phyloP scores from a whole-genome alignment of 202 grass and related monocot species.

The Dendrocalamus latiflorus region DNA sequence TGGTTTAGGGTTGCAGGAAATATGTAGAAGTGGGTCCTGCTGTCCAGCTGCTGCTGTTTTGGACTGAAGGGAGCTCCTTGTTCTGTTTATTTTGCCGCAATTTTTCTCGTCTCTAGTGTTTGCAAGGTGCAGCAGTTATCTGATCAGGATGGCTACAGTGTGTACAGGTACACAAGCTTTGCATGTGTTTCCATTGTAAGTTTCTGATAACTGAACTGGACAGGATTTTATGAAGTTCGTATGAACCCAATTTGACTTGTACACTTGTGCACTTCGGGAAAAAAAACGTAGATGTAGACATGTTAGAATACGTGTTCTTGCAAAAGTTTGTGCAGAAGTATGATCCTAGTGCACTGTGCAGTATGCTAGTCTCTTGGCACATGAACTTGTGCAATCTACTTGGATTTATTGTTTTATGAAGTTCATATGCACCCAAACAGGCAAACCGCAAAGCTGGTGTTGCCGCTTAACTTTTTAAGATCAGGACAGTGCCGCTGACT shows the following conservation, averaged over 20 bases:
- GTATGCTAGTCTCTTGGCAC: not conserved
- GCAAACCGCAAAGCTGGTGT: too few relatives aligned
- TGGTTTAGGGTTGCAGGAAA: not conserved
- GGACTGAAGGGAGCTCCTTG: not conserved
- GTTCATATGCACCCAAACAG: too few relatives aligned
- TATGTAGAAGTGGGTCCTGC: not conserved
- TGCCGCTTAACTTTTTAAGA: not conserved
- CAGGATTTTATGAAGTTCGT: not conserved
- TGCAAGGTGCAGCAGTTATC: not conserved
- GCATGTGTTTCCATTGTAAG: not conserved
- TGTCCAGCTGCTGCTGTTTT: not conserved
- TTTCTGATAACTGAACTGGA: not conserved
- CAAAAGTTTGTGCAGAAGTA: not conserved
- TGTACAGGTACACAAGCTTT: not conserved
- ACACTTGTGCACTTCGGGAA: too few relatives aligned
- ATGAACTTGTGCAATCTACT: not conserved
- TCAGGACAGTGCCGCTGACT: too few relatives aligned
- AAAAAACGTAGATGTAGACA: too few relatives aligned
- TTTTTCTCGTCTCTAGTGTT: too few relatives aligned
- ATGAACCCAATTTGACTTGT: too few relatives aligned
- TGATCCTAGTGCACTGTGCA: too few relatives aligned
- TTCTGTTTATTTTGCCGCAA: not conserved
- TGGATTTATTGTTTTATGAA: too few relatives aligned
- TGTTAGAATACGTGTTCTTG: too few relatives aligned
- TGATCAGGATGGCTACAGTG: not conserved